These are phyloP conservation scores for Aspergillus sclerotioniger DNA, from an alignment of 495 filamentous ascomycete genomes.

Conservation along the genomic window DNA sequence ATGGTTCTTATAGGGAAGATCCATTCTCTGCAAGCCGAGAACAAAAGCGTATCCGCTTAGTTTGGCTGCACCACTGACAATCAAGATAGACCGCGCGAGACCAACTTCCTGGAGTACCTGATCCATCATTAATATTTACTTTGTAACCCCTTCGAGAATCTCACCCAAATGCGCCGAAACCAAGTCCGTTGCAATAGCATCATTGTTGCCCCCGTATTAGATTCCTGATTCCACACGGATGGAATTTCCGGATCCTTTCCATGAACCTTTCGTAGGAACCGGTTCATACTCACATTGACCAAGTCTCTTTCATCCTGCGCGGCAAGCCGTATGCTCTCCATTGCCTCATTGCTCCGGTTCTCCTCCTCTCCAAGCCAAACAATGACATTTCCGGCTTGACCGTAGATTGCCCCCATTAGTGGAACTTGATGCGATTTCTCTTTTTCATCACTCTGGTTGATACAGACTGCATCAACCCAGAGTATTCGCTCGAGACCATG, in stretches of 20 bases:
- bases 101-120: slow-evolving; percentile 35
- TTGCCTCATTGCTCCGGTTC: slow-evolving; percentile 10
- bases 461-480: slow-evolving; percentile 37
- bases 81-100: slow-evolving; percentile 23
- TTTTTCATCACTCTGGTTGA: slow-evolving; percentile 29
- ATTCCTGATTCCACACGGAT: background rate
- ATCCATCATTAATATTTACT: background rate
- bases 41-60: slow-evolving; percentile 23
- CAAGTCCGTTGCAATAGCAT: slow-evolving; percentile 22
- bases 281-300: background rate
- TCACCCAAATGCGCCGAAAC: slow-evolving; percentile 35
- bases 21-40: background rate
- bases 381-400: slow-evolving; percentile 24
- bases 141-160: background rate
- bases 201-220: background rate
- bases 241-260: background rate
- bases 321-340: slow-evolving; percentile 13
- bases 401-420: slow-evolving; percentile 27
- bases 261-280: background rate
- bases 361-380: slow-evolving; percentile 37
- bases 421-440: slow-evolving; percentile 29
- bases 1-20: background rate
- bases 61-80: slow-evolving; percentile 26
- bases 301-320: background rate
- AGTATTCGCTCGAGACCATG: slow-evolving; percentile 15